Evolutionary conservation across 129 eudicot genomes (phyloP).

Genomic region (Pulicaria dysenterica): DNA sequence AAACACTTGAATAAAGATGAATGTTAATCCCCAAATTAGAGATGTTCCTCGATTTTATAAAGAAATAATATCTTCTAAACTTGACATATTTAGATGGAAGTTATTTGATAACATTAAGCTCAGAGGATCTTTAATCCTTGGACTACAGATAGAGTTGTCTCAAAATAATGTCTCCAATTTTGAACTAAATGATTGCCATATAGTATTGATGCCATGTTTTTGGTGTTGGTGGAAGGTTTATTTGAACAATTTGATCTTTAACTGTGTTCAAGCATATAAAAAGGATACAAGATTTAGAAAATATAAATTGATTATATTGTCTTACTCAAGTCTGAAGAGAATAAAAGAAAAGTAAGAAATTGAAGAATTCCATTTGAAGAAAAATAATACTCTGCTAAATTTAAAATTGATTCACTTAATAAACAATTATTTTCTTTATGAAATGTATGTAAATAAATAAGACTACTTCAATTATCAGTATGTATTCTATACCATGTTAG

Average conservation of each 20-base stretch:
- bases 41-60: too few species aligned
- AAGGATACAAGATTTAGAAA: slow-evolving; percentile 8
- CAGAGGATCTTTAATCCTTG: slow-evolving; percentile 3
- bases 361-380: slow-evolving; percentile 26
- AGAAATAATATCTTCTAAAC: too few species aligned
- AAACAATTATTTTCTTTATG: slow-evolving; percentile 27
- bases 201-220: slow-evolving; percentile 8
- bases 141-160: background rate
- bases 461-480: slow-evolving; percentile 35
- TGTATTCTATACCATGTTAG: slow-evolving; percentile 36
- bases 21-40: too few species aligned
- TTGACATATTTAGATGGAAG: too few species aligned
- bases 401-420: slow-evolving; percentile 27
- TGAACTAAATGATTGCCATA: background rate
- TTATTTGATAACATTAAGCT: background rate
- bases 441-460: slow-evolving; percentile 42
- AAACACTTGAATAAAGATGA: too few species aligned
- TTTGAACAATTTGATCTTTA: slow-evolving; percentile 11
- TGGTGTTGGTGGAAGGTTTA: background rate
- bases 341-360: slow-evolving; percentile 8
- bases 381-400: slow-evolving; percentile 22
- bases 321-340: background rate
- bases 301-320: slow-evolving; percentile 17
- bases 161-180: background rate
- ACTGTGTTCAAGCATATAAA: background rate